Conservation (phyloP, 2,329 filamentous ascomycete species). For the Aspergillus transmontanensis region DNA sequence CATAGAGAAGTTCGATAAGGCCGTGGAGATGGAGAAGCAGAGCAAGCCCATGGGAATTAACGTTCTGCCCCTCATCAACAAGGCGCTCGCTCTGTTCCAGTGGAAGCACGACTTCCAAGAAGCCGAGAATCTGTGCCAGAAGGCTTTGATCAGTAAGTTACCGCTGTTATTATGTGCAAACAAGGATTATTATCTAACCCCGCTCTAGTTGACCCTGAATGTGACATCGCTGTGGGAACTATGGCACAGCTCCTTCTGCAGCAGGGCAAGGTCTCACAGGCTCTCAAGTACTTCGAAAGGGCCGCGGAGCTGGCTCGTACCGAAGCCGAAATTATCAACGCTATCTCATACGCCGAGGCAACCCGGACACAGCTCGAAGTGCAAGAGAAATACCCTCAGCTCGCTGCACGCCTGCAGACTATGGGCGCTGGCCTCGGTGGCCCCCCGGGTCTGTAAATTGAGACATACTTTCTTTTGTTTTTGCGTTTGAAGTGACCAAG, state of each 20-base stretch:
- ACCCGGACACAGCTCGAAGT: conserved; percentile 94
- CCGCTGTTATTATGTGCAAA: background rate
- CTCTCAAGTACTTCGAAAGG: conserved; percentile 94
- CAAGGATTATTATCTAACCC: conserved; percentile 16
- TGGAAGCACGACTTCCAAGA: conserved; percentile 97
- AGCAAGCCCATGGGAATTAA: conserved; percentile 95
- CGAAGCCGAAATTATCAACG: conserved; percentile 93
- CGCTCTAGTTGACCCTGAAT: conserved; percentile 85
- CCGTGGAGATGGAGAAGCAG: conserved; percentile 98
- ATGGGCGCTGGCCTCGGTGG: conserved; percentile 52
- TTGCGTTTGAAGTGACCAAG: conserved; percentile 5
- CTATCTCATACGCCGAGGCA: conserved; percentile 93
- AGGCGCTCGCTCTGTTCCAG: conserved; percentile 94
- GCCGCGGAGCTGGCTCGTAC: conserved; percentile 93
- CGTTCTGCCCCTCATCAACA: conserved; percentile 96
- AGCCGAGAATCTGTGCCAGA: conserved; percentile 94
- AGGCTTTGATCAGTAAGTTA: conserved; percentile 88
- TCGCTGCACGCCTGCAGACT: conserved; percentile 70
- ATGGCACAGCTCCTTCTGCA: conserved; percentile 98
- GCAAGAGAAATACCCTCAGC: conserved; percentile 80
- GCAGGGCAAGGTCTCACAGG: conserved; percentile 94
- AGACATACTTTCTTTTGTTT: conserved; percentile 17
- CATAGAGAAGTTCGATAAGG: conserved; percentile 96
- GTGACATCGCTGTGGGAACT: conserved; percentile 96
- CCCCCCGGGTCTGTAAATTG: conserved; percentile 36